phyloP scores from a whole-genome alignment of 164 flowering plant species.

The Berberis vulgaris region DNA sequence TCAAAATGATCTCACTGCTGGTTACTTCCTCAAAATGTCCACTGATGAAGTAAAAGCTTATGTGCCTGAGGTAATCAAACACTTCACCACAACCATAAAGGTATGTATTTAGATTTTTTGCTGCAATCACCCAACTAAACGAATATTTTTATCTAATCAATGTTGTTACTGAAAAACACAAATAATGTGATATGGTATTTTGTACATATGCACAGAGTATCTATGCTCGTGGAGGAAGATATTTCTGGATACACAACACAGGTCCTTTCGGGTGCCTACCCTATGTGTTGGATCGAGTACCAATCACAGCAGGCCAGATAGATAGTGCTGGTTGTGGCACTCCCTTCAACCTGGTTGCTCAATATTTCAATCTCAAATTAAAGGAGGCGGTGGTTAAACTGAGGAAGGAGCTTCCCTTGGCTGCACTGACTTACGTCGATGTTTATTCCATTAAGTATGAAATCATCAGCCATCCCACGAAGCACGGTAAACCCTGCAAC shows the following conservation, averaged over 20 bases:
- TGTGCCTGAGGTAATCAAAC: slow-evolving; percentile 34
- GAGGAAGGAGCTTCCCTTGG: slow-evolving; percentile 27
- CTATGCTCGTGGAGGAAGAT: slow-evolving; percentile 39
- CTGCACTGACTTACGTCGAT: slow-evolving; percentile 45
- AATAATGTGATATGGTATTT: not conserved
- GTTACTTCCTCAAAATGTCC: slow-evolving; percentile 28
- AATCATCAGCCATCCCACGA: slow-evolving; percentile 36
- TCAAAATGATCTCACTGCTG: slow-evolving; percentile 46
- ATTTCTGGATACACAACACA: slow-evolving; percentile 57
- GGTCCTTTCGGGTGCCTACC: slow-evolving; percentile 55
- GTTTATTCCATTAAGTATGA: slow-evolving; percentile 39
- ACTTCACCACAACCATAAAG: slow-evolving; percentile 29
- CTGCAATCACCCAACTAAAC: not conserved
- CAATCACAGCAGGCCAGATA: slow-evolving; percentile 18
- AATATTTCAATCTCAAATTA: slow-evolving; percentile 22
- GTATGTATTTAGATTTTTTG: slow-evolving; percentile 11
- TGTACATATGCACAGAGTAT: slow-evolving; percentile 13
- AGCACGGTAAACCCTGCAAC: slow-evolving; percentile 23
- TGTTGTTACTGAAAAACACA: not conserved
- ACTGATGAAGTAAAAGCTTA: slow-evolving; percentile 29
- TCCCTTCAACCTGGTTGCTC: slow-evolving; percentile 37
- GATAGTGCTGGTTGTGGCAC: slow-evolving; percentile 42
- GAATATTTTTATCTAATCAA: not conserved
- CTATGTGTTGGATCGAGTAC: slow-evolving; percentile 22
- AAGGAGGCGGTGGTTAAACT: slow-evolving; percentile 23